Conservation (phyloP, 2,329 filamentous ascomycete species). For the Coleophoma cylindrospora region DNA sequence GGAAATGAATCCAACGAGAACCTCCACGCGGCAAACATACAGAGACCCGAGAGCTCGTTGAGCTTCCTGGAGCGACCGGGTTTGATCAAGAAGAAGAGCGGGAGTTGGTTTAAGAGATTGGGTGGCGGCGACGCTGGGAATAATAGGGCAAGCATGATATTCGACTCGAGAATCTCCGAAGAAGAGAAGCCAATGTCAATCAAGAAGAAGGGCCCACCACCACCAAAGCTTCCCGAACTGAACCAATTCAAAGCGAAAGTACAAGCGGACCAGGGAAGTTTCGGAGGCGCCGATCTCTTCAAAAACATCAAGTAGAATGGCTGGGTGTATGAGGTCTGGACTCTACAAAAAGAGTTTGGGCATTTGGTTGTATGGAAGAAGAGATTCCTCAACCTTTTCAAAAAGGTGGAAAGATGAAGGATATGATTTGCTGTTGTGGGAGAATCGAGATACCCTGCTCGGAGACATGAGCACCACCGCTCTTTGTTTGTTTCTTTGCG, state of each 20-base stretch:
- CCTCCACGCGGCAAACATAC: constrained; percentile 11
- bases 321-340: constrained; percentile 8
- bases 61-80: constrained; percentile 16
- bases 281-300: constrained; percentile 28
- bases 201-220: constrained; percentile 23
- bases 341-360: no score
- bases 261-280: constrained; percentile 21
- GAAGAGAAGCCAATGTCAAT: constrained; percentile 3
- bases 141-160: constrained; percentile 21
- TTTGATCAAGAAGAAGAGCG: constrained; percentile 19
- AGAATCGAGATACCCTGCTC: constrained; percentile 20
- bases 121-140: constrained; percentile 8
- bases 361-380: constrained; percentile 1
- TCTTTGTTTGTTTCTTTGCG: constrained; percentile 11
- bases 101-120: constrained; percentile 25
- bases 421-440: constrained; percentile 2
- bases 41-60: constrained; percentile 22
- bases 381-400: no score
- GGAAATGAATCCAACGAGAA: constrained; percentile 20
- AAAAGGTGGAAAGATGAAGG: constrained; percentile 1
- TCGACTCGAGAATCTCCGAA: constrained; percentile 4
- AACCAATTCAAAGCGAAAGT: constrained; percentile 25
- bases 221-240: constrained; percentile 27
- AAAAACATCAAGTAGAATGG: constrained; percentile 27
- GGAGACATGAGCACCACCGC: constrained; percentile 15